A percentile compares a stretch with the other conserved stretches of the same genome.
These are phyloP conservation scores for Fusarium neocosmosporiellum DNA, from an alignment of 2,329 filamentous ascomycete genomes.

Conservation along the genomic window DNA sequence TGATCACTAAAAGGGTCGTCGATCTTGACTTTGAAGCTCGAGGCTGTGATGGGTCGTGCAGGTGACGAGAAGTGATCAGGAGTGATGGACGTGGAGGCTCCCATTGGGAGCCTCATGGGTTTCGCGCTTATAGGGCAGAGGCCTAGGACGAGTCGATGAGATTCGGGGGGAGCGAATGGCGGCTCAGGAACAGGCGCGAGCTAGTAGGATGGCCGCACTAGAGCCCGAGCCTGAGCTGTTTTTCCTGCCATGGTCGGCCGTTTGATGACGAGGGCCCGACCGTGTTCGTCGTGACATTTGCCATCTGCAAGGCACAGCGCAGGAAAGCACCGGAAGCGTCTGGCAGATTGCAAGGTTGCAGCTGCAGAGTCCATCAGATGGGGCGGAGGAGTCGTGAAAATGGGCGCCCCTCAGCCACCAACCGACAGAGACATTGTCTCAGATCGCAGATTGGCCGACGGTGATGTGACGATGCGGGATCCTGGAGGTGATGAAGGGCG, in stretches of 20 bases:
- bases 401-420: constrained; percentile 30
- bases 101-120: constrained; percentile 37
- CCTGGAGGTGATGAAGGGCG: constrained; percentile 30
- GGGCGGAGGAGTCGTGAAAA: constrained; percentile 11
- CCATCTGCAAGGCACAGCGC: constrained; percentile 34
- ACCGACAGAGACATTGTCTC: constrained; percentile 22
- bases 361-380: not conserved
- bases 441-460: constrained; percentile 33
- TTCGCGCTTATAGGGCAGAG: constrained; percentile 32
- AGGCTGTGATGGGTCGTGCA: constrained; percentile 41
- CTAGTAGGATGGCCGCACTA: not conserved
- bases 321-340: not conserved
- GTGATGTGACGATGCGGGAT: constrained; percentile 37
- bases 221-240: not conserved
- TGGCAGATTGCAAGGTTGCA: not conserved
- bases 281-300: not conserved
- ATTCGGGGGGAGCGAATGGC: constrained; percentile 23
- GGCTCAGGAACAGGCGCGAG: constrained; percentile 32
- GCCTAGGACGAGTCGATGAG: not conserved
- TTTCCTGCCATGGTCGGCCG: constrained; percentile 13
- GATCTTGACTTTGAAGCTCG: constrained; percentile 13
- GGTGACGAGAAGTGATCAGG: constrained; percentile 32
- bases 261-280: constrained; percentile 7
- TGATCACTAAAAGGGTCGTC: constrained; percentile 21
- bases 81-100: constrained; percentile 36